Conservation (phyloP, 129 eudicot genomes). For the Chrysanthemum makinoi region DNA sequence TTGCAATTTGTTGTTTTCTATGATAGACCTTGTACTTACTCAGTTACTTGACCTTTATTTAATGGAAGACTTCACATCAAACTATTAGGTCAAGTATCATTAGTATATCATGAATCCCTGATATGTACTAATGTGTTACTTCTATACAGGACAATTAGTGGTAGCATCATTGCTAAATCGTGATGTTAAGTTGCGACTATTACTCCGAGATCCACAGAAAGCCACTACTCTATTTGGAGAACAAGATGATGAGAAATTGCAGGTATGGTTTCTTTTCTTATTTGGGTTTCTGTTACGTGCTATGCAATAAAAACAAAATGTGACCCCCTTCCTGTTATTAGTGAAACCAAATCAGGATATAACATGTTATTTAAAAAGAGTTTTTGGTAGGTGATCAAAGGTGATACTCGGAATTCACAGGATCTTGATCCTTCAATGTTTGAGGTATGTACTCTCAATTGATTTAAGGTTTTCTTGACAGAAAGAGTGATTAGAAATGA, state of each 20-base stretch:
- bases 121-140: conserved; percentile 12
- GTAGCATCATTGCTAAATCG: conserved; percentile 82
- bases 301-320: not conserved
- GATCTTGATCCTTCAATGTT: conserved; percentile 78
- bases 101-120: not conserved
- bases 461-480: not conserved
- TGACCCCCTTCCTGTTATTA: conserved; percentile 5
- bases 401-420: conserved; percentile 78
- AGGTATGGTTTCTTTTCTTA: conserved; percentile 45
- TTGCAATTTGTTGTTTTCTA: not conserved
- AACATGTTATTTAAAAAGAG: conserved; percentile 28
- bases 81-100: conserved; percentile 15
- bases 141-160: conserved; percentile 69
- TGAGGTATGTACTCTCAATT: conserved; percentile 54
- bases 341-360: conserved; percentile 24
- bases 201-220: conserved; percentile 84
- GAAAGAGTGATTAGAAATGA: conserved; percentile 9
- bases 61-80: not conserved
- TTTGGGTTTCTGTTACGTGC: not conserved
- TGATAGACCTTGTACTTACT: not conserved
- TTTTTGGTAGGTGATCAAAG: conserved; percentile 74
- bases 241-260: conserved; percentile 71
- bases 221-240: conserved; percentile 79
- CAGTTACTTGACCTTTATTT: too few species aligned
- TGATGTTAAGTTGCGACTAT: conserved; percentile 61